Evolutionary conservation across 164 flowering plant species (phyloP).

Genomic region (Dillenia turbinata): DNA sequence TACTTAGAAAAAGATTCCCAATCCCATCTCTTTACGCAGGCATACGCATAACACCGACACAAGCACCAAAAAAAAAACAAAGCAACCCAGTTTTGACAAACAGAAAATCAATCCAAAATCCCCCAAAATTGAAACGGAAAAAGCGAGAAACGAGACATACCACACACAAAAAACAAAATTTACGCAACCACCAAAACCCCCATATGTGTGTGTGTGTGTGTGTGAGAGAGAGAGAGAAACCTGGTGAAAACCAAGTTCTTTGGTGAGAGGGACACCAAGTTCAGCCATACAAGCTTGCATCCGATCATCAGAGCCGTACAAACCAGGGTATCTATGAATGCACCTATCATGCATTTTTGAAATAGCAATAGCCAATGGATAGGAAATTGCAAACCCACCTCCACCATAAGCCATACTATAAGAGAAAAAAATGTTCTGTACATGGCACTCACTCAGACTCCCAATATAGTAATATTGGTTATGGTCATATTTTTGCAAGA

Average conservation of each 20-base stretch:
- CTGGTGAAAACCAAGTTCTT: slow-evolving; percentile 22
- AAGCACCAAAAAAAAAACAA: too few species aligned
- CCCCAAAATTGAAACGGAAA: neutral
- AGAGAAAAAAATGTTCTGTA: slow-evolving; percentile 21
- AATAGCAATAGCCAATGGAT: slow-evolving; percentile 18
- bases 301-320: slow-evolving; percentile 27
- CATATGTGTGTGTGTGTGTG: too few species aligned
- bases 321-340: slow-evolving; percentile 18
- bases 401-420: slow-evolving; percentile 27
- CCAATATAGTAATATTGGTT: slow-evolving; percentile 20
- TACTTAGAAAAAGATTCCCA: too few species aligned
- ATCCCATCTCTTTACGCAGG: too few species aligned
- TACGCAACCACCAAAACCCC: neutral
- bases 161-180: neutral
- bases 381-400: slow-evolving; percentile 24
- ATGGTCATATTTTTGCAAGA: slow-evolving; percentile 21
- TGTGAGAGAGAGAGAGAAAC: neutral
- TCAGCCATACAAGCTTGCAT: slow-evolving; percentile 27
- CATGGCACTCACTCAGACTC: slow-evolving; percentile 23
- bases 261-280: slow-evolving; percentile 23
- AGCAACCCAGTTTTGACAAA: neutral
- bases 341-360: slow-evolving; percentile 22
- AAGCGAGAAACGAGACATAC: too few species aligned
- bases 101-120: neutral
- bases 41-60: too few species aligned